These are phyloP conservation scores for Trametes villosa DNA, from an alignment of 768 basidiomycete genomes.

Conservation along the genomic window DNA sequence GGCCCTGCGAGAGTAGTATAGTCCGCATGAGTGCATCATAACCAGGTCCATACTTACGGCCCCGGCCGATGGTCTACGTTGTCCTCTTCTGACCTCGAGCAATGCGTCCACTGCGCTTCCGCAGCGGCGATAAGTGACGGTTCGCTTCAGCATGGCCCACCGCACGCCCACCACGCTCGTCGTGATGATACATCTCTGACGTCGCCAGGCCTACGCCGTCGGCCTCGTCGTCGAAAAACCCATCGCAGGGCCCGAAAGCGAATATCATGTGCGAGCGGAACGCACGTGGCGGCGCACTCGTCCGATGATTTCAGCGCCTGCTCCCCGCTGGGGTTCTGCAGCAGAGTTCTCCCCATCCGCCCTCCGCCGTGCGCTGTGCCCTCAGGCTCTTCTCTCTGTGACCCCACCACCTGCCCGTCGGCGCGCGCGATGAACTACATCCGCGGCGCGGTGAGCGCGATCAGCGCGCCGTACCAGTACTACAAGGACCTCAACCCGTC, in stretches of 20 bases:
- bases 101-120: too few species aligned
- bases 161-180: not conserved
- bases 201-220: not conserved
- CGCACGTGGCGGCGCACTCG: constrained; percentile 12
- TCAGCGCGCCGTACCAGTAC: constrained; percentile 87
- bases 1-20: too few species aligned
- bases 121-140: too few species aligned
- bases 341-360: constrained; percentile 12
- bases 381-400: not conserved
- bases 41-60: too few species aligned
- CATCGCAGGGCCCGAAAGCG: not conserved
- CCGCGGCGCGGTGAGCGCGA: constrained; percentile 82
- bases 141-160: too few species aligned
- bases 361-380: not conserved
- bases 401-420: constrained; percentile 3
- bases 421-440: constrained; percentile 75
- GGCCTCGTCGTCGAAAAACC: not conserved
- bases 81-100: too few species aligned
- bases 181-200: constrained; percentile 10
- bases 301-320: constrained; percentile 5
- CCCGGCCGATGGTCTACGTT: too few species aligned
- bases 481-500: constrained; percentile 94
- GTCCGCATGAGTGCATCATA: too few species aligned
- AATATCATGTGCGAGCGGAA: constrained; percentile 13
- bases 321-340: constrained; percentile 17